These are phyloP conservation scores for Dactylis glomerata DNA, from an alignment of 176 grass and related monocot genomes.

Conservation along the genomic window DNA sequence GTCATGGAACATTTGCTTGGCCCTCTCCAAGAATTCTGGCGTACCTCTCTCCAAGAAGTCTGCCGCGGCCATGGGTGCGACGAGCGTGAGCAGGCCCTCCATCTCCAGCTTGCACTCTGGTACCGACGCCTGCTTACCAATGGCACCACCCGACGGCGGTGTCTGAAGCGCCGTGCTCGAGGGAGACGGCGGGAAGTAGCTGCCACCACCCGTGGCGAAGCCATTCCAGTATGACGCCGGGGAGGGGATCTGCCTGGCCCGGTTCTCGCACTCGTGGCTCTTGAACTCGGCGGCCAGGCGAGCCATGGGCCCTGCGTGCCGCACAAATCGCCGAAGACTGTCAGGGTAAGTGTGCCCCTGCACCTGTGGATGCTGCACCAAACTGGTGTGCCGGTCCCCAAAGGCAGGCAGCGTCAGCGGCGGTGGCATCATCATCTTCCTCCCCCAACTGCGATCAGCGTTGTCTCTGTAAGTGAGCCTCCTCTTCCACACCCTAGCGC, in stretches of 20 bases:
- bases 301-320: conserved; percentile 42
- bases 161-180: neutral
- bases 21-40: conserved; percentile 36
- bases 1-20: conserved; percentile 19
- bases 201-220: neutral
- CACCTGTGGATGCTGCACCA: conserved; percentile 27
- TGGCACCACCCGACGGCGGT: neutral
- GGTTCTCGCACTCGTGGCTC: conserved; percentile 28
- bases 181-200: neutral
- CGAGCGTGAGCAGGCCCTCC: conserved; percentile 49
- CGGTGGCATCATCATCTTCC: neutral
- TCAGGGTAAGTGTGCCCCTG: conserved; percentile 36
- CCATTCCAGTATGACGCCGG: conserved; percentile 5
- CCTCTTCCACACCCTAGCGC: neutral
- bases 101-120: conserved; percentile 45
- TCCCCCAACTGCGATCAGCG: neutral
- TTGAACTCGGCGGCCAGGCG: conserved; percentile 44
- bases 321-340: conserved; percentile 44
- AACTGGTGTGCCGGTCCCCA: neutral
- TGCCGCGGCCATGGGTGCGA: conserved; percentile 27
- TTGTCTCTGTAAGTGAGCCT: conserved; percentile 29
- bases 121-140: neutral
- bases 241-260: neutral
- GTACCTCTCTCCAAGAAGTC: conserved; percentile 39
- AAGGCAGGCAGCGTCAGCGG: neutral